Evolutionary conservation across 1,139 yeast genomes (phyloP).

Genomic region (Geotrichum australiense): DNA sequence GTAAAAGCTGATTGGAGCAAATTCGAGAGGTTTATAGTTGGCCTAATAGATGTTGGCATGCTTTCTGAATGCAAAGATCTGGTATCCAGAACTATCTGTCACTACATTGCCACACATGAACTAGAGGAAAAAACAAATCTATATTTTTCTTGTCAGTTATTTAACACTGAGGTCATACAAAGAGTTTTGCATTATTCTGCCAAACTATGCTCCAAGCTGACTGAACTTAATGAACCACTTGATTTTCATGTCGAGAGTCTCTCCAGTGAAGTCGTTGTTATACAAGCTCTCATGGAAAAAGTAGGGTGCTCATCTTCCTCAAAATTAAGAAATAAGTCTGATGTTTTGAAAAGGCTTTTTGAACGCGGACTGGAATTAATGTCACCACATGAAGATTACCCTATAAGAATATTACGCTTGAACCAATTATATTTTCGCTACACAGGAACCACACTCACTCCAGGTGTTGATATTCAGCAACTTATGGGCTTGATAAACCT

Average conservation of each 20-base stretch:
- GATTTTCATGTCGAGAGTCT: too few relatives aligned
- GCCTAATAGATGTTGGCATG: slow-evolving; percentile 12
- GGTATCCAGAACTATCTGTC: slow-evolving; percentile 10
- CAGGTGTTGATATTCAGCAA: neutral
- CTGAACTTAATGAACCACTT: too few relatives aligned
- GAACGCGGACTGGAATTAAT: slow-evolving; percentile 6
- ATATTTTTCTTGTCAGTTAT: slow-evolving; percentile 1
- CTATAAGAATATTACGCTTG: slow-evolving; percentile 14
- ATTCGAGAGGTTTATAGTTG: slow-evolving; percentile 19
- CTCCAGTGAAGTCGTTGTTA: slow-evolving; percentile 10
- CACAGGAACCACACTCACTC: slow-evolving; percentile 4
- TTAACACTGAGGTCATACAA: slow-evolving; percentile 5
- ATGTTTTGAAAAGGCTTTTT: slow-evolving; percentile 7
- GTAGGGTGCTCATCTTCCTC: slow-evolving; percentile 10
- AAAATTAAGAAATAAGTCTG: slow-evolving; percentile 2
- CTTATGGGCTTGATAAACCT: slow-evolving; percentile 8
- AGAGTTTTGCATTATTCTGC: slow-evolving; percentile 9
- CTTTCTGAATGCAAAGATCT: slow-evolving; percentile 13
- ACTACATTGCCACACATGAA: slow-evolving; percentile 8
- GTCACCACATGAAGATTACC: slow-evolving; percentile 8
- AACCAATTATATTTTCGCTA: slow-evolving; percentile 10
- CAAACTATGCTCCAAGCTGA: slow-evolving; percentile 3
- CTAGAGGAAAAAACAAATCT: slow-evolving; percentile 4
- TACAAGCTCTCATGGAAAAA: slow-evolving; percentile 12
- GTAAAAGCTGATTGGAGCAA: slow-evolving; percentile 9